Conservation (phyloP, 2,329 filamentous ascomycete species). For the Chaetomiaceae sp. region DNA sequence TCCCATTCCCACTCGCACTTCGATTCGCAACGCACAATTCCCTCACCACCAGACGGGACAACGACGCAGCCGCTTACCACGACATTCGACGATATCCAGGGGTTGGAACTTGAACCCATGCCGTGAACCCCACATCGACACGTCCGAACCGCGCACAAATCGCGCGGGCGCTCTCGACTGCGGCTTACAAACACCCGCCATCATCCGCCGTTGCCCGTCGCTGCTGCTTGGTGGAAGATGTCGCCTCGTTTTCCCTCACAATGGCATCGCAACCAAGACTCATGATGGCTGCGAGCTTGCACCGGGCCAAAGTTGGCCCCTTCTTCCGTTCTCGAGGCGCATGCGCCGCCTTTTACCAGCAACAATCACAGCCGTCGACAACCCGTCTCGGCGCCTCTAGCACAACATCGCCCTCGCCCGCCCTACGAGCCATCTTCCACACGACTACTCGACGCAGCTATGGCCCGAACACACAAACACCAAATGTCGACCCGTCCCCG, state of each 20-base stretch:
- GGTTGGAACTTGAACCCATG: too few relatives aligned
- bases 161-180: not conserved
- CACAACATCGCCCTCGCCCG: slow-evolving; percentile 1
- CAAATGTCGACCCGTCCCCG: slow-evolving; percentile 3
- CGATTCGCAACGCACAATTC: too few relatives aligned
- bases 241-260: not conserved
- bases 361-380: slow-evolving; percentile 12
- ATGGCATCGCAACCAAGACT: slow-evolving; percentile 24
- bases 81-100: too few relatives aligned
- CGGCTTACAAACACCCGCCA: not conserved
- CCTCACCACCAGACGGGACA: too few relatives aligned
- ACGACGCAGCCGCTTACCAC: too few relatives aligned
- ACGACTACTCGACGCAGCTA: slow-evolving; percentile 14
- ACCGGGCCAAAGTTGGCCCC: slow-evolving; percentile 10
- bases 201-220: not conserved
- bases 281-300: slow-evolving; percentile 22
- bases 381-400: slow-evolving; percentile 4
- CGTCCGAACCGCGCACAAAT: too few relatives aligned
- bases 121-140: too few relatives aligned
- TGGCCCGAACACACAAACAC: slow-evolving; percentile 1
- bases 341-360: slow-evolving; percentile 9
- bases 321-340: slow-evolving; percentile 6
- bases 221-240: slow-evolving; percentile 10
- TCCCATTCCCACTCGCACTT: too few relatives aligned
- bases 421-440: slow-evolving; percentile 19